Percentiles rank a stretch among this genome's conserved stretches.
Conservation (phyloP, 2,329 filamentous ascomycete genomes). For the Trichoderma breve region DNA sequence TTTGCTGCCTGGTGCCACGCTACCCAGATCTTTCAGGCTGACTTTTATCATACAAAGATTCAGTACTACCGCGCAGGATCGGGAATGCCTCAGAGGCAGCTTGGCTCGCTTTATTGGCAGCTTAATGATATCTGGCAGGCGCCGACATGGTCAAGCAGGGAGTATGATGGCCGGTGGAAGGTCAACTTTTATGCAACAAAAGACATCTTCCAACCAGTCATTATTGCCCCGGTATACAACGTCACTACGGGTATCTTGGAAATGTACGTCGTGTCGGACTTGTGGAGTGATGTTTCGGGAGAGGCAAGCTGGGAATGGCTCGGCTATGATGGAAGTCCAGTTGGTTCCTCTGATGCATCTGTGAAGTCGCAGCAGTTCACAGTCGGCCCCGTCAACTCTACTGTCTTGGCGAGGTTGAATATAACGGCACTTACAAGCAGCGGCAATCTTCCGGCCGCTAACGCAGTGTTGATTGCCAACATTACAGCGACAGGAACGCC, state of each 20-base stretch:
- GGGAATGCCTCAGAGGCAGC: background rate
- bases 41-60: constrained; percentile 8
- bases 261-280: background rate
- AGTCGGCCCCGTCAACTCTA: constrained; percentile 2
- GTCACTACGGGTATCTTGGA: constrained; percentile 1
- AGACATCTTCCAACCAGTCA: constrained; percentile 4
- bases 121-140: constrained; percentile 14
- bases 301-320: constrained; percentile 13
- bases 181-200: constrained; percentile 10
- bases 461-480: background rate
- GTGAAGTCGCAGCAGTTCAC: background rate
- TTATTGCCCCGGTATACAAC: constrained; percentile 2
- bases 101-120: constrained; percentile 6
- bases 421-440: background rate
- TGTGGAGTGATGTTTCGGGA: background rate
- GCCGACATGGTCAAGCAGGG: constrained; percentile 3
- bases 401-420: background rate
- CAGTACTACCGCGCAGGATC: constrained; percentile 7
- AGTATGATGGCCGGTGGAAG: constrained; percentile 9
- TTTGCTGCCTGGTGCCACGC: constrained; percentile 10
- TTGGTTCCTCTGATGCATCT: background rate
- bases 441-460: background rate
- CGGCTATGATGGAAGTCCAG: constrained; percentile 6
- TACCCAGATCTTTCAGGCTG: background rate
- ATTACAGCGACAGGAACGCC: constrained; percentile 1